Evolutionary conservation across 768 basidiomycete species (phyloP).

Genomic region (Xerocomus spinulosus): DNA sequence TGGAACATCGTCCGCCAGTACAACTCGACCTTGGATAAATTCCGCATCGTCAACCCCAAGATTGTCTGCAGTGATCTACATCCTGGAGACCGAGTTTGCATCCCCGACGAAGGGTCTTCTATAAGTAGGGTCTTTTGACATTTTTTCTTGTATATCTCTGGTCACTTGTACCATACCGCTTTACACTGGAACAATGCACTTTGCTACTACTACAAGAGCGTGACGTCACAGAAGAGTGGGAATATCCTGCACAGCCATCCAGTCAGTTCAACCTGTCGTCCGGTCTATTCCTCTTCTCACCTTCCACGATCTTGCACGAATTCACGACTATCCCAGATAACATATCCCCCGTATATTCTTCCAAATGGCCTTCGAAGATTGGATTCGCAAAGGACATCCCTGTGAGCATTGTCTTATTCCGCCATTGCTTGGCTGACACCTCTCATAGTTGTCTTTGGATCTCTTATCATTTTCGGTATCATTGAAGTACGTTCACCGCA

Average conservation of each 20-base stretch:
- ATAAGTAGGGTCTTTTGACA: constrained; percentile 27
- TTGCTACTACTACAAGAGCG: not conserved
- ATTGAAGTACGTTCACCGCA: constrained; percentile 48
- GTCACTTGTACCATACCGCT: constrained; percentile 17
- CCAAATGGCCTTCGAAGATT: constrained; percentile 36
- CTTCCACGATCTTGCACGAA: constrained; percentile 23
- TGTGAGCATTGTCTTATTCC: constrained; percentile 34
- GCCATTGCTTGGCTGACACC: constrained; percentile 1
- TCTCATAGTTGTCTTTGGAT: constrained; percentile 51
- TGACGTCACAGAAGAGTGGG: constrained; percentile 24
- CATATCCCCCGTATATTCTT: constrained; percentile 9
- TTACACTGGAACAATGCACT: constrained; percentile 5
- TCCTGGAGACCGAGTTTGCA: constrained; percentile 57
- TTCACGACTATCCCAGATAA: constrained; percentile 24
- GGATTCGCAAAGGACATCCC: constrained; percentile 51
- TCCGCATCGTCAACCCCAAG: constrained; percentile 49
- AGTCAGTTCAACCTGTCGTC: constrained; percentile 16
- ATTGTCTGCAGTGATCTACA: constrained; percentile 54
- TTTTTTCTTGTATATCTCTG: constrained; percentile 6
- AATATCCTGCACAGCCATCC: constrained; percentile 20
- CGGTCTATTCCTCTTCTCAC: constrained; percentile 5
- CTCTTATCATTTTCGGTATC: constrained; percentile 51
- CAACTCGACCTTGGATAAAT: constrained; percentile 47
- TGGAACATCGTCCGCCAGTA: constrained; percentile 54
- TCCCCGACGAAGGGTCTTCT: constrained; percentile 42